Base-by-base conservation (phyloP, 768 basidiomycete species). In the Tylopilus cervinicoccineus region DNA sequence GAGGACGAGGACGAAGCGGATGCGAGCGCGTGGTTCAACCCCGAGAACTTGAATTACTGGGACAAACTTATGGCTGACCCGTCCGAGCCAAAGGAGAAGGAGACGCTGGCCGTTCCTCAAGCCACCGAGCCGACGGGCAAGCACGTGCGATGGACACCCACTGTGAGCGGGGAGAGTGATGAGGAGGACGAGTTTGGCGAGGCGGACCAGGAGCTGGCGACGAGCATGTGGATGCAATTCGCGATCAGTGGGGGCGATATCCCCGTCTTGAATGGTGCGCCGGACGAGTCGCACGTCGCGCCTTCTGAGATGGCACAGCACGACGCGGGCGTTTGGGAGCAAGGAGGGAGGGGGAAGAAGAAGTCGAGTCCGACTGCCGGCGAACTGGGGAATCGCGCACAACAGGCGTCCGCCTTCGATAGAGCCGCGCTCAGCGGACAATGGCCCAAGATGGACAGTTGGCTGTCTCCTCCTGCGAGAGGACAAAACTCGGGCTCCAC, bases 361-460 rank as follows among this genome's bases (percentile, higher is more conserved):
- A 51, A 50, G 54, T 28, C 39, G 51, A 45, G 47, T 27, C 43
- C 54, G 27, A 38, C 45, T 23, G 38, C 31, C 17, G 56, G 52
- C 28, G 58, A 65, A 38, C 4, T 22, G 38, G 59, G 55, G 38
- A 58, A 57, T 47, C 60, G 62, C 52, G 54, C 36, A 34, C 63
- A 62, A 45, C 53, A 56, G 52, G 27, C 62, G 22, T 48, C 61
- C 41, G 57, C 29, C 47, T 61, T 58, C 47, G 62, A 64, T 55
- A 60, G 52, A 57, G 61, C 64, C 50, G 58, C 55, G 48, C 12
- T 57, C 29, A 38, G 59, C 39, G 65, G 60, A 24, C 65, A 58
- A 31, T 65, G 65, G 65, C 67, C 65, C 43, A 69, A 66, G 59
- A 63, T 69, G 67, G 65, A 67, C 57, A 68, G 47, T 37, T 67